Conservation (phyloP, 2,329 filamentous ascomycete species). For the Paecilomyces niveus region DNA sequence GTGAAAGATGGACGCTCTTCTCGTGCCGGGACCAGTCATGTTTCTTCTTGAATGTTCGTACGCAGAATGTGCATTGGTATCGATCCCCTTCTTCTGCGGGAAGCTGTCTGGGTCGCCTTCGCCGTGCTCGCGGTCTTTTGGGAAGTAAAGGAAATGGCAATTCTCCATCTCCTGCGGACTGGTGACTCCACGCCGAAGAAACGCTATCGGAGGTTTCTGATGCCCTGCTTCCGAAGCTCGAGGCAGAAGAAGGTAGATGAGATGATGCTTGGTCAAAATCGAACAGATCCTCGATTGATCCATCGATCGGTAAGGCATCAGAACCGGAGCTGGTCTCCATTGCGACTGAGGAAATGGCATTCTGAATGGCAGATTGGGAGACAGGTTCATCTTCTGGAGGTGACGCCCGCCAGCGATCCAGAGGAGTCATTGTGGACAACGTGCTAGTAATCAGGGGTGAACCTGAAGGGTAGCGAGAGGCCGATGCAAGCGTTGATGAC, state of each 20-base stretch:
- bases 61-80: constrained; percentile 45
- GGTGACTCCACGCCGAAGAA: constrained; percentile 27
- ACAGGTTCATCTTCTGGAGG: constrained; percentile 42
- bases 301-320: not conserved
- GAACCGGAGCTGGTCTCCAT: not conserved
- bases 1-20: constrained; percentile 41
- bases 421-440: constrained; percentile 35
- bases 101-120: constrained; percentile 1
- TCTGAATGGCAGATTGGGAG: constrained; percentile 32
- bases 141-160: constrained; percentile 15
- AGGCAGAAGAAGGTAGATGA: constrained; percentile 21
- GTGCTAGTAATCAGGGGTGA: constrained; percentile 38
- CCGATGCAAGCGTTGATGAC: constrained; percentile 7
- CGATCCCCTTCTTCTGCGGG: constrained; percentile 6
- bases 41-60: constrained; percentile 41
- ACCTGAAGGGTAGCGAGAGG: constrained; percentile 28
- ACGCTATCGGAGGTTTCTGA: constrained; percentile 24
- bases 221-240: constrained; percentile 20
- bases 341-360: constrained; percentile 19
- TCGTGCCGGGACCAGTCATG: constrained; percentile 47
- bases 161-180: constrained; percentile 15
- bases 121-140: constrained; percentile 4
- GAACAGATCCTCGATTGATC: constrained; percentile 10
- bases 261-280: constrained; percentile 22
- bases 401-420: constrained; percentile 40